Evolutionary conservation across 176 grass and related monocot species (phyloP).

Genomic region (Thalia dealbata): DNA sequence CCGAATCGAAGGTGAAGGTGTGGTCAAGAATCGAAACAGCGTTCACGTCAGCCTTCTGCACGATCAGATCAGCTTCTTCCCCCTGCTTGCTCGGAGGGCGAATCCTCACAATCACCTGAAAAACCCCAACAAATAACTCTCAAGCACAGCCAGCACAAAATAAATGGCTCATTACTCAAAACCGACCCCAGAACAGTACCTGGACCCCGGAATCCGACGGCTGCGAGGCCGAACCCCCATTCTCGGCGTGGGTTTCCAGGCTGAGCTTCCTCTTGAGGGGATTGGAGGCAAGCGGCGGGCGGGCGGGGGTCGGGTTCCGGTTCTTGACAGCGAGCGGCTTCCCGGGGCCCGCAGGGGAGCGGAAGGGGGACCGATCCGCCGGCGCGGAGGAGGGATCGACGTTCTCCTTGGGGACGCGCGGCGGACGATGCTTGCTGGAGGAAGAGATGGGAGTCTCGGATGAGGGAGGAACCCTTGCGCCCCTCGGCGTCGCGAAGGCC

Average conservation of each 20-base stretch:
- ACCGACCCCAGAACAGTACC: slow-evolving; percentile 9
- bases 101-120: slow-evolving; percentile 73
- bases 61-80: slow-evolving; percentile 14
- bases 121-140: slow-evolving; percentile 1
- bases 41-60: slow-evolving; percentile 42
- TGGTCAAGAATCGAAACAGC: slow-evolving; percentile 58
- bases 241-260: slow-evolving; percentile 9
- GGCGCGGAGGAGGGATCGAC: slow-evolving; percentile 26
- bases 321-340: slow-evolving; percentile 37
- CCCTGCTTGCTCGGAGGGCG: slow-evolving; percentile 44
- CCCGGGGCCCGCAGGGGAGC: slow-evolving; percentile 19
- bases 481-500: background rate
- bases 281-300: slow-evolving; percentile 10
- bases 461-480: slow-evolving; percentile 8
- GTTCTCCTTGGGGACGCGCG: slow-evolving; percentile 21
- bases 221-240: background rate
- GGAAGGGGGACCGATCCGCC: slow-evolving; percentile 37
- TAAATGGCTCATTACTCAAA: background rate
- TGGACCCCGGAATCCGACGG: slow-evolving; percentile 33
- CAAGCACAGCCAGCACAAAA: background rate
- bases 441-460: slow-evolving; percentile 18
- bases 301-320: slow-evolving; percentile 24
- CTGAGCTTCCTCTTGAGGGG: slow-evolving; percentile 27
- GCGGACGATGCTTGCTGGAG: slow-evolving; percentile 30
- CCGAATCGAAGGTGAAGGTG: slow-evolving; percentile 77